A percentile compares a stretch with the other conserved stretches of the same genome.
phyloP scores from a whole-genome alignment of 2,329 filamentous ascomycete species.

The Periglandula ipomoeae region DNA sequence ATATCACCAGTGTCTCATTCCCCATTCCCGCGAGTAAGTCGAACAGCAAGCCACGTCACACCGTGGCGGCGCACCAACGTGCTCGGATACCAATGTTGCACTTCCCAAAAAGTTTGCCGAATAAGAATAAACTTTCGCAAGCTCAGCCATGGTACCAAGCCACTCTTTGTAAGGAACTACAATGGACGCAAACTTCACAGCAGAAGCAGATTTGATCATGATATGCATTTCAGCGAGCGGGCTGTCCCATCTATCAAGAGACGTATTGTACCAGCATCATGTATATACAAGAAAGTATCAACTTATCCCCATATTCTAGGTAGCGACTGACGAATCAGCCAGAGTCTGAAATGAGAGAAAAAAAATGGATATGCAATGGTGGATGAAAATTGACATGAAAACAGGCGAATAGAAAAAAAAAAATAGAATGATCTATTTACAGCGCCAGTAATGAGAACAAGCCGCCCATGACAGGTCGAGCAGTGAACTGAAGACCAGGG shows the following conservation, averaged over 20 bases:
- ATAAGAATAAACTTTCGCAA: too few species aligned
- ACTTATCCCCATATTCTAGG: background rate
- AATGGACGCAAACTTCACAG: too few species aligned
- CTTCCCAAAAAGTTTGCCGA: background rate
- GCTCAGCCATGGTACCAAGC: too few species aligned
- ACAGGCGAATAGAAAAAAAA: background rate
- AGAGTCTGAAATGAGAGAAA: background rate
- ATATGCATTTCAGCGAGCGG: background rate
- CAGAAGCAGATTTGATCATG: too few species aligned
- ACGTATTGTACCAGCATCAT: background rate
- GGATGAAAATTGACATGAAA: too few species aligned
- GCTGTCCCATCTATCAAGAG: background rate
- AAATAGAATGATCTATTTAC: too few species aligned
- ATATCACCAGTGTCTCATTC: background rate
- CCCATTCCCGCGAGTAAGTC: too few species aligned
- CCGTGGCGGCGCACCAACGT: background rate
- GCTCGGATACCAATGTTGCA: background rate
- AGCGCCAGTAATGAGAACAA: conserved; percentile 72
- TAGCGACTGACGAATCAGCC: background rate
- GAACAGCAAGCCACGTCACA: background rate
- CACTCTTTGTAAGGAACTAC: too few species aligned
- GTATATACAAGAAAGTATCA: background rate
- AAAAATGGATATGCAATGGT: background rate
- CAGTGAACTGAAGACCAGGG: conserved; percentile 60
- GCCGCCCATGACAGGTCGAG: conserved; percentile 70